Conservation (phyloP, 148 eudicot species). For the Cornus controversa region DNA sequence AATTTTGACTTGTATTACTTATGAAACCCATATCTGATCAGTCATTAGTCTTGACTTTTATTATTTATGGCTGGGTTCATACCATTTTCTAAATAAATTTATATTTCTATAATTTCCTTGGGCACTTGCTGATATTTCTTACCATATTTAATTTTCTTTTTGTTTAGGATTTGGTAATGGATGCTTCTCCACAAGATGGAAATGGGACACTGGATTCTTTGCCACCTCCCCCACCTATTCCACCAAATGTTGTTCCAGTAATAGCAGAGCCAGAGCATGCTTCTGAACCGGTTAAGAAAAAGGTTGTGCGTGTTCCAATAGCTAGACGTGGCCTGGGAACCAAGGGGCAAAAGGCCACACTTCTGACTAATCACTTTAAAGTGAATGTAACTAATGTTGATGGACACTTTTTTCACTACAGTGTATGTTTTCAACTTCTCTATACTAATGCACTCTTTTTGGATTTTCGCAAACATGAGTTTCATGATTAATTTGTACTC, state of each 20-base stretch:
- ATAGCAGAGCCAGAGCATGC: slow-evolving; percentile 26
- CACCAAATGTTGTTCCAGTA: slow-evolving; percentile 57
- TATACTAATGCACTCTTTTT: not conserved
- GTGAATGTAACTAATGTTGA: slow-evolving; percentile 66
- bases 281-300: slow-evolving; percentile 40
- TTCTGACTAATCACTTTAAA: slow-evolving; percentile 81
- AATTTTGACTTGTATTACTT: not conserved
- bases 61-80: no score
- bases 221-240: slow-evolving; percentile 83
- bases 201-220: slow-evolving; percentile 51
- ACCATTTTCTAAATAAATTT: not conserved
- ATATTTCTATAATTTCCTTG: not conserved
- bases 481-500: not conserved
- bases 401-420: slow-evolving; percentile 84
- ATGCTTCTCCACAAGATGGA: slow-evolving; percentile 19
- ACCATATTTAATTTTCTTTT: not conserved
- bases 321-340: slow-evolving; percentile 67
- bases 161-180: slow-evolving; percentile 14
- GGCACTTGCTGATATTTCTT: not conserved
- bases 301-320: slow-evolving; percentile 56
- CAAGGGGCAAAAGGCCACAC: slow-evolving; percentile 59
- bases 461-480: not conserved
- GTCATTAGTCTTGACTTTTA: not conserved
- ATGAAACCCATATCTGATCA: not conserved
- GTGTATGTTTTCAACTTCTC: slow-evolving; percentile 43